Base-by-base conservation (phyloP, 202 grass and related monocot species). In the Carex arenaria region DNA sequence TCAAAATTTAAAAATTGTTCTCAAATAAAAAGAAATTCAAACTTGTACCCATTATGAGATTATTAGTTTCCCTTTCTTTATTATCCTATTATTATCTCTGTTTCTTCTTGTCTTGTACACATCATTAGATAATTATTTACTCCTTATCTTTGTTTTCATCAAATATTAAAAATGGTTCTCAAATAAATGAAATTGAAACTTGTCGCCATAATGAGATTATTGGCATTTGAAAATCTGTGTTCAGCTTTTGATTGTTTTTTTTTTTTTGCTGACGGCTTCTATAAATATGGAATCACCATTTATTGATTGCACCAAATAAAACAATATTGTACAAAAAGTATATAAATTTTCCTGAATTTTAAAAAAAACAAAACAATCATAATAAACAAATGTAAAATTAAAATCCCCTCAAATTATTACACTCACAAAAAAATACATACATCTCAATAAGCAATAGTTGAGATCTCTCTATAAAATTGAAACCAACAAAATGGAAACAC, bases 401-500 rank as follows among this genome's bases (percentile, higher is more conserved):
- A 67, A 64, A 60, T 22, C 45, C 30, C 82, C 36, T 66, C 42
- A 54, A 67, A 15, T 64, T 53, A 67, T 86, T 86, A 81, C 43
- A 68, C 61, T 86, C 45, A 60, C 77, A 57, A 86, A 86, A 67
- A 81, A 80, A 63, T 79, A 20, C 36, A 61, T 63, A 36, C 52
- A 80, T 61, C 56, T n/a, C 62, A 69, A 81, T 64, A 47, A 64
- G 15, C 15, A 43, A 80, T 61, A 80, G 30, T 51, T 47, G 7
- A 84, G 30, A 23, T 79, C 61, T 38, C 57, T 79, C 72, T 80
- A 79, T 69, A 40, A 77, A 75, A 81, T 26, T 67, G 83, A 72
- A 71, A 85, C 31, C 3, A 94, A 34, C 81, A 94, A 74, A 82
- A 97, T 78, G 2, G 85, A 81, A 43, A 60, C 90, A 77, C 85